Percentiles rank a stretch among this genome's conserved stretches.
These are phyloP conservation scores for Hypseocharis bilobata DNA, from an alignment of 441 rosid genomes.

Conservation along the genomic window DNA sequence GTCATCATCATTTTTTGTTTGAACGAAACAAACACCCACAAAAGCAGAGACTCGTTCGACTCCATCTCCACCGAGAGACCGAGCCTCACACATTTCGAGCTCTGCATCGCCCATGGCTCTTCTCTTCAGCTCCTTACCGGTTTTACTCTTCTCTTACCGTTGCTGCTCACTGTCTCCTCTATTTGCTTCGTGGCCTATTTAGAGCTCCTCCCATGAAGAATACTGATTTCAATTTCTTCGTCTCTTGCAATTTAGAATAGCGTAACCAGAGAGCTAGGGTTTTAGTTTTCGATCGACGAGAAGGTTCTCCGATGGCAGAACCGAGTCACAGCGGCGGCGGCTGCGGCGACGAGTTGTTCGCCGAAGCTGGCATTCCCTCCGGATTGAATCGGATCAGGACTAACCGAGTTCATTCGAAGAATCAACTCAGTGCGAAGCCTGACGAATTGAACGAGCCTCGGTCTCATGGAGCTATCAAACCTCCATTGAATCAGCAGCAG, in stretches of 20 bases:
- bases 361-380: constrained; percentile 47
- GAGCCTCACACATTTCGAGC: constrained; percentile 1
- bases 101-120: background rate
- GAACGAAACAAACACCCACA: constrained; percentile 4
- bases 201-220: background rate
- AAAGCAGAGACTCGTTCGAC: constrained; percentile 4
- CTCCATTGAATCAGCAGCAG: constrained; percentile 36
- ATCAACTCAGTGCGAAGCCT: constrained; percentile 27
- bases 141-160: background rate
- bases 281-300: background rate
- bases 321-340: constrained; percentile 29
- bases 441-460: constrained; percentile 31
- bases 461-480: constrained; percentile 29
- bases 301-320: constrained; percentile 24
- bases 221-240: background rate
- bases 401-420: constrained; percentile 31
- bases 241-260: background rate
- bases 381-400: constrained; percentile 77
- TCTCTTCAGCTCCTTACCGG: background rate
- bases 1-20: background rate
- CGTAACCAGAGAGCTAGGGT: background rate
- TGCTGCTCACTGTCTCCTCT: background rate
- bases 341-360: constrained; percentile 22
- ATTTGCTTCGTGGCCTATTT: background rate
- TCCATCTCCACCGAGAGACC: background rate